A percentile compares a stretch with the other conserved stretches of the same genome.
phyloP scores from a whole-genome alignment of 2,329 filamentous ascomycete species.

The Claviceps paspali region DNA sequence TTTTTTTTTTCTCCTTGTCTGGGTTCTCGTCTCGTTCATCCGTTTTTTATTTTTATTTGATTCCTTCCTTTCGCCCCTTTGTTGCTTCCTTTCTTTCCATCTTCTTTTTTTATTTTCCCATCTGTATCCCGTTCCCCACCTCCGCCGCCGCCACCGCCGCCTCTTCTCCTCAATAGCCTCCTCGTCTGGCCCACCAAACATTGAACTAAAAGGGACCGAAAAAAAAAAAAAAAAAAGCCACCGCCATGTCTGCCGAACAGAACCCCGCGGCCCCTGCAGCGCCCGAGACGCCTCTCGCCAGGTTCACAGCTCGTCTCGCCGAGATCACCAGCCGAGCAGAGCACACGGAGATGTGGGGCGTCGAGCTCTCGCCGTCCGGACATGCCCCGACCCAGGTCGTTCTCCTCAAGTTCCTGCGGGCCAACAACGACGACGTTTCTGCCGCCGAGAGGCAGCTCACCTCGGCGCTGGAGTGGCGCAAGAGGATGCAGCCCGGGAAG shows the following conservation, averaged over 20 bases:
- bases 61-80: too few relatives aligned
- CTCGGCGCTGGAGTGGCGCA: slow-evolving; percentile 71
- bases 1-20: too few relatives aligned
- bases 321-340: slow-evolving; percentile 39
- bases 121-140: too few relatives aligned
- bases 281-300: slow-evolving; percentile 26
- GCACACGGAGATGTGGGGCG: slow-evolving; percentile 76
- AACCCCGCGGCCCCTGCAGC: slow-evolving; percentile 3
- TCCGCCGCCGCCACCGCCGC: too few relatives aligned
- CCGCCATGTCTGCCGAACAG: slow-evolving; percentile 14
- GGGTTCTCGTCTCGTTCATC: too few relatives aligned
- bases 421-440: slow-evolving; percentile 62
- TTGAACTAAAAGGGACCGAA: too few relatives aligned
- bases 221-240: too few relatives aligned
- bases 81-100: too few relatives aligned
- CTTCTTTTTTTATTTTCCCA: too few relatives aligned
- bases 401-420: slow-evolving; percentile 84
- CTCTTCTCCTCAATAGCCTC: too few relatives aligned
- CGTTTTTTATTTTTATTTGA: too few relatives aligned
- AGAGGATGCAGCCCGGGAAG: slow-evolving; percentile 54
- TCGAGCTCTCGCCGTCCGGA: slow-evolving; percentile 39
- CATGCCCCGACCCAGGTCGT: slow-evolving; percentile 69
- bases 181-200: too few relatives aligned
- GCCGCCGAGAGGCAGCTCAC: slow-evolving; percentile 65
- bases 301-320: slow-evolving; percentile 43